Evolutionary conservation across 108 stramenopile species (phyloP).

Genomic region (Schizochytrium sp.): DNA sequence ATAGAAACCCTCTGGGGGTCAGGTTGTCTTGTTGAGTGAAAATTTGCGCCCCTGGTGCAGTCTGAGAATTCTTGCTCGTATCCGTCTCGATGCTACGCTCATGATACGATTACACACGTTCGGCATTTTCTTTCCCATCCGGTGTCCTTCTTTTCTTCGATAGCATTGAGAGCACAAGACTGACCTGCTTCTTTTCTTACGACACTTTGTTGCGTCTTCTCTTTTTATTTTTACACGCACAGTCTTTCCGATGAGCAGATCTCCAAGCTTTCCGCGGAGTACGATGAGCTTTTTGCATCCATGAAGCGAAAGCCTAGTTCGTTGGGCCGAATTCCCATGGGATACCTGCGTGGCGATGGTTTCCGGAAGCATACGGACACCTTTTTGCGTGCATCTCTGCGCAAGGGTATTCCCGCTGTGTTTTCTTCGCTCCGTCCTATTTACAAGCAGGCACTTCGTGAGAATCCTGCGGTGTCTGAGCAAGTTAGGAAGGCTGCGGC

Average conservation of each 20-base stretch:
- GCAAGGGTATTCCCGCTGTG: conserved; percentile 77
- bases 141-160: neutral
- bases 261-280: conserved; percentile 47
- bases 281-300: conserved; percentile 32
- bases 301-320: conserved; percentile 10
- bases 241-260: conserved; percentile 41
- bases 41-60: neutral
- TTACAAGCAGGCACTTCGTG: neutral
- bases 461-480: conserved; percentile 47
- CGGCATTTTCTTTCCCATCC: neutral
- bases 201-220: too few species aligned
- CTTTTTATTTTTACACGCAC: neutral
- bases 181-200: too few species aligned
- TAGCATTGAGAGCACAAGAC: neutral
- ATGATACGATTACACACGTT: neutral
- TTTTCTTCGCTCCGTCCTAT: conserved; percentile 69
- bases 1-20: conserved; percentile 16
- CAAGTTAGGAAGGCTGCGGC: conserved; percentile 62
- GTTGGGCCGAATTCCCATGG: conserved; percentile 27
- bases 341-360: conserved; percentile 47
- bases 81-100: neutral
- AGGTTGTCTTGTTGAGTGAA: neutral
- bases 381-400: conserved; percentile 59
- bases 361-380: conserved; percentile 48
- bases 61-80: neutral